Percentiles rank a stretch among this genome's conserved stretches.
Conservation (phyloP, 495 filamentous ascomycete genomes). For the Trichoderma parareesei region DNA sequence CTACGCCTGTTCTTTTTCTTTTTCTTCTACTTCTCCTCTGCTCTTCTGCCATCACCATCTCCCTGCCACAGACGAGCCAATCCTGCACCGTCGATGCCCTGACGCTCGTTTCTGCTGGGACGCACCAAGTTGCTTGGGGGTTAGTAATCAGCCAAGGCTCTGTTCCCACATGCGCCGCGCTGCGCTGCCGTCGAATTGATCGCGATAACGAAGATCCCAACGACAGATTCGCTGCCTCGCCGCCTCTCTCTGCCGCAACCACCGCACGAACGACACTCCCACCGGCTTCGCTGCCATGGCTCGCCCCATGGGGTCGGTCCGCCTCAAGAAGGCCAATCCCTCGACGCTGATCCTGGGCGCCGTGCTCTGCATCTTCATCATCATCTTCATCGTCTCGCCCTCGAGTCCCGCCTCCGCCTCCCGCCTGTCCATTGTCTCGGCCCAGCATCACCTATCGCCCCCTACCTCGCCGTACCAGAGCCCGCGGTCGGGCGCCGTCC, state of each 20-base stretch:
- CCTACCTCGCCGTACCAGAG: conserved; percentile 79
- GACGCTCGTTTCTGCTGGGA: conserved; percentile 7
- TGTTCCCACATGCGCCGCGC: neutral
- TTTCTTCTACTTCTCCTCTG: neutral
- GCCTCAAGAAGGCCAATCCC: conserved; percentile 47
- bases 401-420: conserved; percentile 32
- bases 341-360: conserved; percentile 41
- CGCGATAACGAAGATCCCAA: neutral
- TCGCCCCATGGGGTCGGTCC: conserved; percentile 47
- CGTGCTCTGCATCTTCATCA: conserved; percentile 44
- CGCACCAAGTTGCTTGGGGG: neutral
- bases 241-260: too few relatives aligned
- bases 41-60: neutral
- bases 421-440: conserved; percentile 45
- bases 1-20: neutral
- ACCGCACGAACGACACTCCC: neutral
- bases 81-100: neutral
- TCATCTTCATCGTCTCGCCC: conserved; percentile 43
- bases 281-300: conserved; percentile 27
- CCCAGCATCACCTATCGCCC: conserved; percentile 68
- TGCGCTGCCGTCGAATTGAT: conserved; percentile 3
- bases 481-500: conserved; percentile 45
- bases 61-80: neutral
- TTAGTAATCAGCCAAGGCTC: too few relatives aligned
- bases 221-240: too few relatives aligned